phyloP scores from a whole-genome alignment of 2,329 filamentous ascomycete genomes.

The Botrytis hyacinthi region DNA sequence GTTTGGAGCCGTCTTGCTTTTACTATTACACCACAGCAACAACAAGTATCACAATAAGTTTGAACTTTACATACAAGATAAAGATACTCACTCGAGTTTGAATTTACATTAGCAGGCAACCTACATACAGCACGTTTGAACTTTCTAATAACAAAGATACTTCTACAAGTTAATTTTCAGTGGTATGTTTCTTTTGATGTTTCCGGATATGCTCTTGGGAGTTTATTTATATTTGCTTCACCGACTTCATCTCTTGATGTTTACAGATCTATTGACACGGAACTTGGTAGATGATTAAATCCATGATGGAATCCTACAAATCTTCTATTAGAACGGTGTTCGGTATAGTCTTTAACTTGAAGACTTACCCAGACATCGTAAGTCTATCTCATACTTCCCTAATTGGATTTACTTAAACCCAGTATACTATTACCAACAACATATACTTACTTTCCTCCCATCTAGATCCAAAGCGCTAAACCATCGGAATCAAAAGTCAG shows the following conservation, averaged over 20 bases:
- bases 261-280: not conserved
- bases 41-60: not conserved
- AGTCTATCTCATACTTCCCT: not conserved
- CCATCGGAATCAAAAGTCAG: not conserved
- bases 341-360: not conserved
- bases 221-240: not conserved
- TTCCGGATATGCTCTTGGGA: not conserved
- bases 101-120: not conserved
- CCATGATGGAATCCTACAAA: not conserved
- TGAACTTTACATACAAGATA: not conserved
- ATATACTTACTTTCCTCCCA: not conserved
- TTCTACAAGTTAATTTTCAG: not conserved
- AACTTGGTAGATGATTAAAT: not conserved
- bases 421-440: not conserved
- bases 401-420: accelerated
- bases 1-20: not conserved
- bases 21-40: not conserved
- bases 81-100: not conserved
- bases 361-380: not conserved
- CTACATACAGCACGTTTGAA: not conserved
- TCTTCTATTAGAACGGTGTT: not conserved
- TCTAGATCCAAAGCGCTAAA: not conserved
- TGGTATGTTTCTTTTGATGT: not conserved
- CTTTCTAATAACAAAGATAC: not conserved
- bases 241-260: not conserved